Conservation (phyloP, 805 yeast genomes). For the Pichia thaimueangensis region DNA sequence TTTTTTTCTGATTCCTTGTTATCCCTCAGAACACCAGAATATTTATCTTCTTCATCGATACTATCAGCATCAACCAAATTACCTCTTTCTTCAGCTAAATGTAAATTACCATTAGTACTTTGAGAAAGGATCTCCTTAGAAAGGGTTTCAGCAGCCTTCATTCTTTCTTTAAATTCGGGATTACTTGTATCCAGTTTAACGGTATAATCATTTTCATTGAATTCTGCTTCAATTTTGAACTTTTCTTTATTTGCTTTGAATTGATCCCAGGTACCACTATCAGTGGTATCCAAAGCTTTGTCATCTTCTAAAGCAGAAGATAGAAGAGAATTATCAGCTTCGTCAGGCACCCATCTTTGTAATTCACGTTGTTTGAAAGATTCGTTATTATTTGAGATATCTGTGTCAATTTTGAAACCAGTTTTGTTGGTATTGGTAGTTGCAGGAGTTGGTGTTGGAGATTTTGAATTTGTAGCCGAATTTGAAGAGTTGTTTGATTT, state of each 20-base stretch:
- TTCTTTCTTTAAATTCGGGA: slow-evolving; percentile 64
- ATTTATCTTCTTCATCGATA: slow-evolving; percentile 91
- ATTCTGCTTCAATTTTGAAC: slow-evolving; percentile 81
- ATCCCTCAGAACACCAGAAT: slow-evolving; percentile 81
- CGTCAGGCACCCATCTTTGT: slow-evolving; percentile 81
- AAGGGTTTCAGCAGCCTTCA: slow-evolving; percentile 64
- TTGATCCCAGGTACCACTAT: slow-evolving; percentile 69
- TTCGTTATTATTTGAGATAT: slow-evolving; percentile 55
- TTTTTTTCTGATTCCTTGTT: slow-evolving; percentile 21
- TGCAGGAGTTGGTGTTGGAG: background rate
- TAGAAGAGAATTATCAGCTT: slow-evolving; percentile 3
- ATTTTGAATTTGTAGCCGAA: background rate
- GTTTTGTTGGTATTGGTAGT: slow-evolving; percentile 6
- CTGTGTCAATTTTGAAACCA: slow-evolving; percentile 76
- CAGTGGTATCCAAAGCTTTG: background rate
- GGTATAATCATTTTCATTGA: slow-evolving; percentile 83
- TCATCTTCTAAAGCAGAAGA: slow-evolving; percentile 34
- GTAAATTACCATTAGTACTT: slow-evolving; percentile 59
- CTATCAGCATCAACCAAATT: slow-evolving; percentile 71
- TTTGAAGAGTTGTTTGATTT: background rate
- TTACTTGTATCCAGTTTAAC: slow-evolving; percentile 63
- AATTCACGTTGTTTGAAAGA: slow-evolving; percentile 61
- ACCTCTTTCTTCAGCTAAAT: slow-evolving; percentile 91
- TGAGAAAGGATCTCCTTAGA: slow-evolving; percentile 80
- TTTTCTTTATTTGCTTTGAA: slow-evolving; percentile 84